Conservation (phyloP, 305 asterid genomes). For the Vinca major region DNA sequence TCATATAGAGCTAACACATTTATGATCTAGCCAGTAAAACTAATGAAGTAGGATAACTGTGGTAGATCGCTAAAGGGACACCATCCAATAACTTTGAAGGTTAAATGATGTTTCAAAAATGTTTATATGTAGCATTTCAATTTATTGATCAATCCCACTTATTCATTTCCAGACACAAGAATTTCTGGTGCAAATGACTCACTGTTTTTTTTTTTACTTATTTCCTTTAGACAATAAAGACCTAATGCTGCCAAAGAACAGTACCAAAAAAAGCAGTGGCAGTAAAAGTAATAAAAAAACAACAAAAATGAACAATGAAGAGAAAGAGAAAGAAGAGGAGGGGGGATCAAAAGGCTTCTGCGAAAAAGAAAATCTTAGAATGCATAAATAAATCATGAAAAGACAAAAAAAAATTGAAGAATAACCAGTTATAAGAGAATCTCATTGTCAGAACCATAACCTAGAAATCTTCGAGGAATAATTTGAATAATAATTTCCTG, state of each 20-base stretch:
- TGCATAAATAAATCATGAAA: not conserved
- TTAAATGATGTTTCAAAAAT: not conserved
- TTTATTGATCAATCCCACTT: not conserved
- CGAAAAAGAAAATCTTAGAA: not conserved
- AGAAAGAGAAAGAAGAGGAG: not conserved
- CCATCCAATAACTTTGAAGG: not conserved
- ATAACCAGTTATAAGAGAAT: not conserved
- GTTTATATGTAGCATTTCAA: not conserved
- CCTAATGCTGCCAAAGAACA: too few species aligned
- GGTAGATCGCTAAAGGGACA: not conserved
- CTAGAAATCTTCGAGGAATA: too few species aligned
- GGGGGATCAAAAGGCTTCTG: not conserved
- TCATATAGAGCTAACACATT: not conserved
- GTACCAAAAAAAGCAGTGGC: too few species aligned
- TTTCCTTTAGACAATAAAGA: too few species aligned
- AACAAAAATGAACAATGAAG: too few species aligned
- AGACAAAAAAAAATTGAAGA: not conserved
- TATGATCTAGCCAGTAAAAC: not conserved
- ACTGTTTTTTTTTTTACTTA: not conserved
- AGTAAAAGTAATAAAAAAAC: too few species aligned
- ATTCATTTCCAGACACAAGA: not conserved
- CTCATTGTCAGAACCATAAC: not conserved
- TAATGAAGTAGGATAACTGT: not conserved
- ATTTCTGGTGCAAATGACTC: not conserved
- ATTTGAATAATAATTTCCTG: too few species aligned